Percentiles rank a stretch among this genome's conserved stretches.
Evolutionary conservation across 1,284 basidiomycete genomes (phyloP).

Genomic region (Grifola frondosa): DNA sequence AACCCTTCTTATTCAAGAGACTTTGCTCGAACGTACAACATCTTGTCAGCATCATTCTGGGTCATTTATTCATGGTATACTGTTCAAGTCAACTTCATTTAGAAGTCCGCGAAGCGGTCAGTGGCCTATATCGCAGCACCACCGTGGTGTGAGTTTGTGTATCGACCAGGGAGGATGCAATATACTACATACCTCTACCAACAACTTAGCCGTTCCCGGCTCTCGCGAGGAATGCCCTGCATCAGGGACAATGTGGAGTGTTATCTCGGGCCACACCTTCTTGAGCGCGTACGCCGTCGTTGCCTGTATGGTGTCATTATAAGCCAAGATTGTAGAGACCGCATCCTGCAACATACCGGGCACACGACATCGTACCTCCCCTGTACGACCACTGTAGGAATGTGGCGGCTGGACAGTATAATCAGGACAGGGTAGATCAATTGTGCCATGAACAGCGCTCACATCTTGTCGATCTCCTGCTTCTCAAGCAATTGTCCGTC

Average conservation of each 20-base stretch:
- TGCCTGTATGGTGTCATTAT: constrained; percentile 40
- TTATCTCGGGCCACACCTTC: constrained; percentile 81
- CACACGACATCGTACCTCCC: constrained; percentile 84
- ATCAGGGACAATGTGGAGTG: constrained; percentile 82
- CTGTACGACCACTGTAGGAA: constrained; percentile 84
- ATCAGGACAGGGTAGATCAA: background rate
- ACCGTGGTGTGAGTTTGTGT: background rate
- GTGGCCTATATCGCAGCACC: constrained; percentile 23
- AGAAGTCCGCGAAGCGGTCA: constrained; percentile 28
- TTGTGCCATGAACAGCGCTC: constrained; percentile 20
- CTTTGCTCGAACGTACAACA: too few species aligned
- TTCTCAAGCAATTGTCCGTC: constrained; percentile 86
- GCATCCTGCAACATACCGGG: constrained; percentile 46
- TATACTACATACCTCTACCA: constrained; percentile 68
- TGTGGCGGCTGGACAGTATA: constrained; percentile 61
- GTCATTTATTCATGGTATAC: too few species aligned
- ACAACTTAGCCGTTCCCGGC: constrained; percentile 66
- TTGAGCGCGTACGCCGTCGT: constrained; percentile 80
- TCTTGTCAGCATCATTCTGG: too few species aligned
- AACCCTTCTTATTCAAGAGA: too few species aligned
- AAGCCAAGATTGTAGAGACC: constrained; percentile 1
- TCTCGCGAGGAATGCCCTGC: constrained; percentile 91
- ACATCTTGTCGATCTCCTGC: constrained; percentile 91
- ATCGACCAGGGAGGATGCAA: background rate
- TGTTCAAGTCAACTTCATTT: too few species aligned